Conservation (phyloP, 2,329 filamentous ascomycete genomes). For the Plenodomus lindquistii region DNA sequence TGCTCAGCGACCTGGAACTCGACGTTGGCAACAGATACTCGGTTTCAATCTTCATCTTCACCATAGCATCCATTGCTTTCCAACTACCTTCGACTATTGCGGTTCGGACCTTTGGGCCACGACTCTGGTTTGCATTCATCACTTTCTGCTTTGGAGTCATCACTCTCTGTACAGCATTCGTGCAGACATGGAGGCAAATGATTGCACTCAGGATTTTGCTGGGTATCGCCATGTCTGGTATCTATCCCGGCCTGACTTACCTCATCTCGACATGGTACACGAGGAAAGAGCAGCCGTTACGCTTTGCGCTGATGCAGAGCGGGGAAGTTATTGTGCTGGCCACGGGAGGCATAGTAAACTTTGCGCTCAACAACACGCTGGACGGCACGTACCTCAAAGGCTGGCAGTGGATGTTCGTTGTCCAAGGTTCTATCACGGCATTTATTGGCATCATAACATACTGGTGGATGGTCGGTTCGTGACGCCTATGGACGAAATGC, state of each 20-base stretch:
- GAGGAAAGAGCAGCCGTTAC: constrained; percentile 66
- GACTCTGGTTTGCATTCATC: too few relatives aligned
- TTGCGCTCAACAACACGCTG: constrained; percentile 67
- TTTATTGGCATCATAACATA: constrained; percentile 64
- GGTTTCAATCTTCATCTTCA: too few relatives aligned
- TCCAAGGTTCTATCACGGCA: constrained; percentile 64
- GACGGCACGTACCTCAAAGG: constrained; percentile 61
- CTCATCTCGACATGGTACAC: constrained; percentile 67
- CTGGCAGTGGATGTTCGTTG: constrained; percentile 72
- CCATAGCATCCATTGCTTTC: too few relatives aligned
- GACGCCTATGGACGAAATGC: too few relatives aligned
- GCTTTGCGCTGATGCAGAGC: constrained; percentile 67
- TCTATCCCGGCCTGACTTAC: constrained; percentile 52
- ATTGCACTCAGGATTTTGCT: too few relatives aligned
- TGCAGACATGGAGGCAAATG: too few relatives aligned
- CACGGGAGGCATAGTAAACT: constrained; percentile 70
- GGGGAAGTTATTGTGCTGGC: constrained; percentile 68
- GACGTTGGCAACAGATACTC: constrained; percentile 67
- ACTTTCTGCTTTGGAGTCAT: too few relatives aligned
- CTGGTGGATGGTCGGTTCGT: constrained; percentile 74
- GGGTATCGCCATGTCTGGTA: constrained; percentile 61
- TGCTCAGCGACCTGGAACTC: constrained; percentile 66
- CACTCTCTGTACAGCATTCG: too few relatives aligned
- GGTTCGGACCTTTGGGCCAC: too few relatives aligned
- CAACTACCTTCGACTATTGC: too few relatives aligned